Conservation (phyloP, 1,139 yeast species). For the Sugiyamaella neomexicana region DNA sequence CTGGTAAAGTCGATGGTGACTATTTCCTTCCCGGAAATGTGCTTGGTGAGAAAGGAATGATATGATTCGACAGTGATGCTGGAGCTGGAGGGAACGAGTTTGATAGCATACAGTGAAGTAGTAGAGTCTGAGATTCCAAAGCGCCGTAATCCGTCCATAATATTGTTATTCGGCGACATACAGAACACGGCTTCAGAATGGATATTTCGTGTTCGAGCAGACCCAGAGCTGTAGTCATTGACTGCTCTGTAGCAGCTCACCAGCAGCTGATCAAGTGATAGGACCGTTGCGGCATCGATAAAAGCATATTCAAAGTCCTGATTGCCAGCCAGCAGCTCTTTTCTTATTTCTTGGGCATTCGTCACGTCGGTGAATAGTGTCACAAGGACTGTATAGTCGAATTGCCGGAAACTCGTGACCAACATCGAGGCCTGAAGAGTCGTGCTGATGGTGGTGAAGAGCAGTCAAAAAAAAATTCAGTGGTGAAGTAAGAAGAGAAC, state of each 20-base stretch:
- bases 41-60: slow-evolving; percentile 17
- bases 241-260: slow-evolving; percentile 54
- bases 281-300: slow-evolving; percentile 47
- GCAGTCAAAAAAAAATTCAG: too few relatives aligned
- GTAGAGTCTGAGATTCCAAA: slow-evolving; percentile 49
- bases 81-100: slow-evolving; percentile 32
- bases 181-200: slow-evolving; percentile 57
- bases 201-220: slow-evolving; percentile 50
- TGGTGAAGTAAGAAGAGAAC: too few relatives aligned
- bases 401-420: slow-evolving; percentile 46
- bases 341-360: slow-evolving; percentile 46
- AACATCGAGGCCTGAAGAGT: too few relatives aligned
- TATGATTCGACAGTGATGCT: slow-evolving; percentile 7
- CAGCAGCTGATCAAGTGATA: slow-evolving; percentile 50
- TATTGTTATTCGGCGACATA: slow-evolving; percentile 53
- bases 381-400: slow-evolving; percentile 42
- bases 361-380: slow-evolving; percentile 46
- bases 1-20: background rate
- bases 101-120: slow-evolving; percentile 41
- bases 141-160: slow-evolving; percentile 48
- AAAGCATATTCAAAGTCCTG: slow-evolving; percentile 49
- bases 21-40: slow-evolving; percentile 29
- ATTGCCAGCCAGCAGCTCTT: slow-evolving; percentile 42
- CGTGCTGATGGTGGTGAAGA: too few relatives aligned
- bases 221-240: slow-evolving; percentile 44